Base-by-base conservation (phyloP, 2,329 filamentous ascomycete genomes). In the Elsinoe necatrix region DNA sequence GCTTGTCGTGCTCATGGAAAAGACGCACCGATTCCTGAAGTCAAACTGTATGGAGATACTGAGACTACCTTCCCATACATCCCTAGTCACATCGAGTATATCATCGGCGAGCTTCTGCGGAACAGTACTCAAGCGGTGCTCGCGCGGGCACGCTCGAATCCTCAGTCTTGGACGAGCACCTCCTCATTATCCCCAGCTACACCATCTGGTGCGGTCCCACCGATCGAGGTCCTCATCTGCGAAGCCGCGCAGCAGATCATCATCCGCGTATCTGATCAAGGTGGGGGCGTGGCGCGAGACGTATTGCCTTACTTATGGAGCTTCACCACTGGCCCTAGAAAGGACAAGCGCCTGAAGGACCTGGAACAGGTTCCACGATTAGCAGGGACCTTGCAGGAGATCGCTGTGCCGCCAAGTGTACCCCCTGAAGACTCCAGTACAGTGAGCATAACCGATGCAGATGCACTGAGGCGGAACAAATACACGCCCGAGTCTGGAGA, bases 21-120 rank as follows among this genome's bases (percentile, higher is more conserved):
- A 1, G 77, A 84, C 56, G 79, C 84, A 1, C 75, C 78, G 52
- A 80, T 98, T 1, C 93, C 93, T 4, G 83, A 90, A 61, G 87
- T 98, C 70, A 82, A 80, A 47, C 78, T 98, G 57, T 80, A 86
- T 60, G 93, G 95, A 20, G 90, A 98, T 67, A 77, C 93, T 1
- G 83, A 88, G 27, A 91, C 91, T 3, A 95, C 85, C 29, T 98
- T 98, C 67, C 93, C 95, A 1, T 98, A 96, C 67, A 97, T 98
- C 61, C 81, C 95, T 54, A 93, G 86, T 67, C 59, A 61, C 20
- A 41, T 98, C 54, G 92, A 98, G 72, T 98, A 98, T 72, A 96
- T 98, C 64, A 82, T 98, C 57, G 91, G 93, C 54, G 93, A 98
- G 73, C 83, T 98, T 20, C 78, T 98, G 21, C 85, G 93, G 35